Base-by-base conservation (phyloP, 768 basidiomycete species). In the Auriculariales sp. region DNA sequence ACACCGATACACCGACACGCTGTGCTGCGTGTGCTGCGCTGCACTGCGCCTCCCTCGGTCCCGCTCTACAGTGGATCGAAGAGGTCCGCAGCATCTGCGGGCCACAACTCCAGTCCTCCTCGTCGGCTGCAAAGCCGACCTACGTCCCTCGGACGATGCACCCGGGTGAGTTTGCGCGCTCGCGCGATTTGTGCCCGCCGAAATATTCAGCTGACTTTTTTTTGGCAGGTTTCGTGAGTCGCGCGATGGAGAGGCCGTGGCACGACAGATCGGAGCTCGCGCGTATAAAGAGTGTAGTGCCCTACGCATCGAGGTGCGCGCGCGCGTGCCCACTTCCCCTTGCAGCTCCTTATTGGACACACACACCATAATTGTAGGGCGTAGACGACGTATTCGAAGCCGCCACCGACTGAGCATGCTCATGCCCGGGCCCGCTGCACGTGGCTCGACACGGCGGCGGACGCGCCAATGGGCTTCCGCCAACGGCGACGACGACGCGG, bases 81-180 rank as follows among this genome's bases (percentile, higher is more conserved):
- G 95, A 98, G 70, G 95, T 98, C 11, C 81, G 93, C 50, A 81
- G 74, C n/a, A 93, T 97, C 60, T 98, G 95, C 64, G 95, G 95
- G 0, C 74, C 84, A 28, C 75, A 75, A 27, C 86, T 98, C 95
- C 95, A 27, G 90, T 99, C 48, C 74, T 99, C 45, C 81, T 98
- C 31, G 93, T 98, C 30, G 95, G 93, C 3, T 94, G 90, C 72
- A 98, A 99, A 66, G 83, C 80, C 49, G 95, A 99, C 69, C 67
- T 98, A 52, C 81, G 95, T 33, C 84, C 83, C 39, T 67, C 73
- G 6, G 61, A 66, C 47, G 30, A 17, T 34, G 58, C 65, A 35
- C 66, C n/a, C 55, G 31, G 35, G 2, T 9, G 39, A 12, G 9
- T 25, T 44, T 25, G 39, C 39, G 22, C 22, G 27, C 39, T 12